These are phyloP conservation scores for Phytophthora pluvialis DNA, from an alignment of 352 stramenopile species.

Conservation along the genomic window DNA sequence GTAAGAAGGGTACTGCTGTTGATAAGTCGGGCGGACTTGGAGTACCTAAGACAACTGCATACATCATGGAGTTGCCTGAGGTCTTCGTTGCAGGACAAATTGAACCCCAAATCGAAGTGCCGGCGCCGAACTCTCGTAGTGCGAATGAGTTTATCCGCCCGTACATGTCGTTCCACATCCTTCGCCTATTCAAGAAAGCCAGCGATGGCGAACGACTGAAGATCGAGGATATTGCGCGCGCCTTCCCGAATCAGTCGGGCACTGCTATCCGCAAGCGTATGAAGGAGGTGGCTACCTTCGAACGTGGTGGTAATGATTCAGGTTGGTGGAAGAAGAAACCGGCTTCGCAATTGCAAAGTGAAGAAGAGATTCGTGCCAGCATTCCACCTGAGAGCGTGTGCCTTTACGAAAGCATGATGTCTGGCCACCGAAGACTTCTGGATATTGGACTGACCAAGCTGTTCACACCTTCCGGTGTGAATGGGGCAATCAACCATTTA, in stretches of 20 bases:
- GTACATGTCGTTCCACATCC: slow-evolving; percentile 90
- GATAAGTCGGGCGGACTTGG: slow-evolving; percentile 43
- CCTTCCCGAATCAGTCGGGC: slow-evolving; percentile 82
- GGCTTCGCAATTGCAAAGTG: slow-evolving; percentile 61
- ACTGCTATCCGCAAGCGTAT: slow-evolving; percentile 88
- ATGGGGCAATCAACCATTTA: slow-evolving; percentile 75
- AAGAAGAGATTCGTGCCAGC: slow-evolving; percentile 78
- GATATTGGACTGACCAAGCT: slow-evolving; percentile 85
- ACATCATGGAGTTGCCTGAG: slow-evolving; percentile 81
- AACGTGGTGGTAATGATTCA: slow-evolving; percentile 82
- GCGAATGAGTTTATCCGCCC: slow-evolving; percentile 88
- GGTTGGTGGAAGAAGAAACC: slow-evolving; percentile 89
- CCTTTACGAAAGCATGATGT: slow-evolving; percentile 90
- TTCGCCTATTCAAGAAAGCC: slow-evolving; percentile 85
- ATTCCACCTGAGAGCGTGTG: slow-evolving; percentile 84
- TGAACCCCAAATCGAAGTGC: slow-evolving; percentile 85
- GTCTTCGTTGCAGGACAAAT: slow-evolving; percentile 82
- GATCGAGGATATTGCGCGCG: slow-evolving; percentile 84
- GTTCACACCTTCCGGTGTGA: slow-evolving; percentile 77
- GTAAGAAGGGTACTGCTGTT: slow-evolving; percentile 56
- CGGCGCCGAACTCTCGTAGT: slow-evolving; percentile 76
- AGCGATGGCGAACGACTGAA: slow-evolving; percentile 80
- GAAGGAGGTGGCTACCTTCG: slow-evolving; percentile 87
- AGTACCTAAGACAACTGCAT: slow-evolving; percentile 66
- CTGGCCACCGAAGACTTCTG: slow-evolving; percentile 74